phyloP scores from a whole-genome alignment of 805 yeast genomes.

The Ogataea paradorogensis region DNA sequence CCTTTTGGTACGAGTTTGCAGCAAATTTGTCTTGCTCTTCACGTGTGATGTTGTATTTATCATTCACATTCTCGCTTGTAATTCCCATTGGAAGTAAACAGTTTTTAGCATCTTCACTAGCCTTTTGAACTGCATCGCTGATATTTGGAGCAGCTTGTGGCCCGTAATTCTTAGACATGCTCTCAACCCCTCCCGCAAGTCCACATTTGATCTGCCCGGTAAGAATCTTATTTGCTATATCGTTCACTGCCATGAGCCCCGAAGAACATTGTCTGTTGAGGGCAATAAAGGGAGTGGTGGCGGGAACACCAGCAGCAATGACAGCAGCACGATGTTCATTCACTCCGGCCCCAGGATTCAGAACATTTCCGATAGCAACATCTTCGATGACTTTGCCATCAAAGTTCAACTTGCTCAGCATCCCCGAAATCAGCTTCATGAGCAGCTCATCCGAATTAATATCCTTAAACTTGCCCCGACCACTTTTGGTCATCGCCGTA shows the following conservation, averaged over 20 bases:
- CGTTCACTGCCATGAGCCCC: constrained; percentile 86
- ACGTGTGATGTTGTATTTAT: constrained; percentile 61
- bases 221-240: constrained; percentile 82
- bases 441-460: constrained; percentile 78
- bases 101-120: constrained; percentile 51
- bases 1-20: constrained; percentile 81
- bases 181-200: constrained; percentile 88
- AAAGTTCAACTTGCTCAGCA: constrained; percentile 52
- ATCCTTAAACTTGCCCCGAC: constrained; percentile 83
- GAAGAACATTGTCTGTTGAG: constrained; percentile 94
- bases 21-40: constrained; percentile 84
- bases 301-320: constrained; percentile 87
- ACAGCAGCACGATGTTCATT: constrained; percentile 91
- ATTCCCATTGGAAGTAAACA: constrained; percentile 96
- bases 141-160: constrained; percentile 66
- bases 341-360: constrained; percentile 92
- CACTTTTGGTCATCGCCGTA: constrained; percentile 86
- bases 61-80: constrained; percentile 89
- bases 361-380: constrained; percentile 86
- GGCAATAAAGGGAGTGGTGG: constrained; percentile 73
- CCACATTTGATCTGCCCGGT: constrained; percentile 90
- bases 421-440: constrained; percentile 57
- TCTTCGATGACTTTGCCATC: constrained; percentile 66
- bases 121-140: constrained; percentile 44
- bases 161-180: constrained; percentile 91